Base-by-base conservation (phyloP, 805 yeast genomes). In the Yarrowia sp. region DNA sequence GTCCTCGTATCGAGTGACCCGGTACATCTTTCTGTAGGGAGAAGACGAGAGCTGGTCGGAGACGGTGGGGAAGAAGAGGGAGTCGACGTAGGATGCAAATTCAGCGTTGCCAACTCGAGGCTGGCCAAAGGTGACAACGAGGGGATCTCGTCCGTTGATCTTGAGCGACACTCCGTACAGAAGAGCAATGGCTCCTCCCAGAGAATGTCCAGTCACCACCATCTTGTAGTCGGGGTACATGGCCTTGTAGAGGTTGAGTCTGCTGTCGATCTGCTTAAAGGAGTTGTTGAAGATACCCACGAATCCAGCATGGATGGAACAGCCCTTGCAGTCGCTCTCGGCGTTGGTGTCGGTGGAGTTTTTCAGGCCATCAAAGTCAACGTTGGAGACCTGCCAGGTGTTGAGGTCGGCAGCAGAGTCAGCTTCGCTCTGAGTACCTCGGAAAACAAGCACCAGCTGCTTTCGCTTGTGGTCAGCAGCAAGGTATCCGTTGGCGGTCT, bases 141-240 rank as follows among this genome's bases (percentile, higher is more conserved):
- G 50, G n/a, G 68, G 68, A 15, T 65, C 61, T 36, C 45, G 43
- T 8, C 52, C 52, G 22, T 65, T 50, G 35, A 65, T 42, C 43
- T 42, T 50, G 43, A 65, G 59, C 8, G 49, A 36, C 14, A 65
- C 42, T 3, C 68, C 68, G 36, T 41, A 52, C 4, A 65, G 63
- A 16, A 65, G 59, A 50, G 68, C 68, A 19, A 52, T 10, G 12
- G 68, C 68, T 26, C 61, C 68, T 32, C 68, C 68, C 0, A 65
- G 52, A 35, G 68, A 65, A n/a, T 65, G 68, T 9, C 68, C 68
- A 12, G 61, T 53, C 36, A 65, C 61, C 8, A 43, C 50, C 0
- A 65, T 52, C 43, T 38, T 41, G 45, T 65, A 65, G 22, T 65
- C 68, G 19, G 68, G 61, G 59, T 43, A 52, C 52, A 36, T 36